Base-by-base conservation (phyloP, 2,329 filamentous ascomycete genomes). In the Penicillium glabrum region DNA sequence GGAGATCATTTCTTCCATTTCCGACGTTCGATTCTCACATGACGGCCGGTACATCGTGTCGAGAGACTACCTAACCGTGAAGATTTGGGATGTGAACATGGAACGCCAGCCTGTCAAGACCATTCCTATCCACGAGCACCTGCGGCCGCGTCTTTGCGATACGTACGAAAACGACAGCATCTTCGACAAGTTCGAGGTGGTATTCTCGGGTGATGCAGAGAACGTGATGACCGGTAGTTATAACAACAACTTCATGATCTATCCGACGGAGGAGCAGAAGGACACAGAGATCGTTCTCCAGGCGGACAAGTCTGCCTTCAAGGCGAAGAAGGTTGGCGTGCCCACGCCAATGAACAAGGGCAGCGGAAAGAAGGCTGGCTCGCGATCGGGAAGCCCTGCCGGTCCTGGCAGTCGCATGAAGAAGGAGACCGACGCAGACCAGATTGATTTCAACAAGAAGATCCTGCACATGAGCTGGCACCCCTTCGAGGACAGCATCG, bases 221-320 rank as follows among this genome's bases (percentile, higher is more conserved):
- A 98, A 99, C 68, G 95, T 98, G 64, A 99, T 99, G 95, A 99
- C 95, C 6, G 95, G 95, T 67, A 97, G 92, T 73, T 99, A 99
- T 82, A 99, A 99, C 84, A 99, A 99, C 81, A 99, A 99, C 80
- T 98, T 99, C 82, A 99, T 99, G 95, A 99, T 99, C 72, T 99
- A 98, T 75, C 95, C 95, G 5, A 95, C 93, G 26, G 93, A 98
- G 69, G 90, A 93, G 7, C 91, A 93, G 65, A 96, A 96, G 79
- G 95, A 99, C 73, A 93, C 93, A 3, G 95, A 99, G 76, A 93
- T 99, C 47, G 95, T 99, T 46, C 81, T 99, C 56, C 95, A 99
- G 76, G 95, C 95, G 39, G 95, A 99, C 75, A 99, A 99, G 81
- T 96, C 92, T 55, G 95, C 95, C 11, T 99, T 99, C 86, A 99